Evolutionary conservation across 2,329 filamentous ascomycete genomes (phyloP).

Genomic region (Fusarium buxicola): DNA sequence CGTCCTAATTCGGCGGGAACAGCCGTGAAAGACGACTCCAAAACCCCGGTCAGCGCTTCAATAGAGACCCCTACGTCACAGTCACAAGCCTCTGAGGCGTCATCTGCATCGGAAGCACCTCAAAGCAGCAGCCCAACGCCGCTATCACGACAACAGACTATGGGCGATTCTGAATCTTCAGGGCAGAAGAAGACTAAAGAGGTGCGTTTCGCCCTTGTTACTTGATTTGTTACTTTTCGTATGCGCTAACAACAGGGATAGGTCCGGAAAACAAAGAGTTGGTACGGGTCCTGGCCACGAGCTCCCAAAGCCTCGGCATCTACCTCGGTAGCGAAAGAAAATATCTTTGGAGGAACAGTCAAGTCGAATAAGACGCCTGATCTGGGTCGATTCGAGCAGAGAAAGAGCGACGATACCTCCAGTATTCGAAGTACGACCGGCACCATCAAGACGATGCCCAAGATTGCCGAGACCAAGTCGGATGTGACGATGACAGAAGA

Average conservation of each 20-base stretch:
- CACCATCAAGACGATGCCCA: constrained; percentile 39
- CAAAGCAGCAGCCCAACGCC: constrained; percentile 30
- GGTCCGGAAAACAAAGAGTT: constrained; percentile 67
- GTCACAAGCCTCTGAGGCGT: constrained; percentile 39
- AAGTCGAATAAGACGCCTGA: constrained; percentile 60
- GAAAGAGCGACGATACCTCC: constrained; percentile 50
- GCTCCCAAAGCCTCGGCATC: constrained; percentile 67
- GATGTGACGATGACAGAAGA: constrained; percentile 32
- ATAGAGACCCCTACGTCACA: constrained; percentile 45
- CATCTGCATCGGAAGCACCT: constrained; percentile 36
- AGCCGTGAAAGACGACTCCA: constrained; percentile 26
- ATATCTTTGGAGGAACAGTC: constrained; percentile 67
- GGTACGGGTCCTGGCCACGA: constrained; percentile 73
- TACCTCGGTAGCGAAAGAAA: constrained; percentile 70
- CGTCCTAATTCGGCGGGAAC: constrained; percentile 46
- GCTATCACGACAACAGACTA: constrained; percentile 31
- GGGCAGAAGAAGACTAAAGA: constrained; percentile 28
- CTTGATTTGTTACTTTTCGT: background rate
- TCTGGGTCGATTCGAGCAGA: constrained; percentile 63
- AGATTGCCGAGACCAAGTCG: constrained; percentile 43
- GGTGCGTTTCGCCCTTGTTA: constrained; percentile 13
- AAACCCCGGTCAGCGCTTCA: constrained; percentile 27
- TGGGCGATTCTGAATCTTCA: constrained; percentile 14
- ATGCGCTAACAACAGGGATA: constrained; percentile 43
- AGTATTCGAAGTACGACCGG: constrained; percentile 47